Evolutionary conservation across 495 filamentous ascomycete genomes (phyloP).

Genomic region (Neurospora hispaniola): DNA sequence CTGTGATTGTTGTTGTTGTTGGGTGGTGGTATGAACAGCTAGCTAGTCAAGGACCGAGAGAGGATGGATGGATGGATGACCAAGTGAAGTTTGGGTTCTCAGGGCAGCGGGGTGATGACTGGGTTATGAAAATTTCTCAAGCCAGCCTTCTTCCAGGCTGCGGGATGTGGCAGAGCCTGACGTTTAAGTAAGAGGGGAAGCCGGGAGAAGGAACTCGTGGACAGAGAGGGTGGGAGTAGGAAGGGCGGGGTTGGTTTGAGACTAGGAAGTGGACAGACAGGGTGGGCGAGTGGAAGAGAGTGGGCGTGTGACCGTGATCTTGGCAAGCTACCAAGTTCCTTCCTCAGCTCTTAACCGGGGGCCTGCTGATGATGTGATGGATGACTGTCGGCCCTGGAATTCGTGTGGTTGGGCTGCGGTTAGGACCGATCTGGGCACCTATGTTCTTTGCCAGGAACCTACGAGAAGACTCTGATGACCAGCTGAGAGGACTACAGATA

Average conservation of each 20-base stretch:
- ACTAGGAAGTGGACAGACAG: conserved; percentile 2
- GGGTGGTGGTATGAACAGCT: conserved; percentile 5
- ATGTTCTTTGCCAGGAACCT: neutral
- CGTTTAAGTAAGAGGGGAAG: neutral
- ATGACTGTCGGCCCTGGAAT: neutral
- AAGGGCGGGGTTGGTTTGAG: conserved; percentile 2
- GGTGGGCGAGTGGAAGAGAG: conserved; percentile 1
- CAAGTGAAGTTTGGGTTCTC: neutral
- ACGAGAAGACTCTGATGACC: neutral
- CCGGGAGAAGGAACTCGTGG: neutral
- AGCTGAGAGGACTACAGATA: neutral
- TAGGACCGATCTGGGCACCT: neutral
- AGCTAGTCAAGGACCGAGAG: neutral
- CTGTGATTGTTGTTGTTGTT: neutral
- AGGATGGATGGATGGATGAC: neutral
- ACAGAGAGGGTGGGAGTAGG: conserved; percentile 1
- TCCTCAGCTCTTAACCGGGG: neutral
- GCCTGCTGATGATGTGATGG: neutral
- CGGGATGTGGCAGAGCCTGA: neutral
- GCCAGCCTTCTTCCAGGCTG: neutral
- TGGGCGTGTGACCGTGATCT: neutral
- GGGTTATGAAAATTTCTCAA: neutral
- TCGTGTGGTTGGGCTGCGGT: neutral
- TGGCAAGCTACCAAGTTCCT: conserved; percentile 1
- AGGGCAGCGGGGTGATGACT: neutral